Evolutionary conservation across 2,329 filamentous ascomycete genomes (phyloP), one percentile per base, ranked within the genome.

Genomic region (Pezicula rhizophila): DNA sequence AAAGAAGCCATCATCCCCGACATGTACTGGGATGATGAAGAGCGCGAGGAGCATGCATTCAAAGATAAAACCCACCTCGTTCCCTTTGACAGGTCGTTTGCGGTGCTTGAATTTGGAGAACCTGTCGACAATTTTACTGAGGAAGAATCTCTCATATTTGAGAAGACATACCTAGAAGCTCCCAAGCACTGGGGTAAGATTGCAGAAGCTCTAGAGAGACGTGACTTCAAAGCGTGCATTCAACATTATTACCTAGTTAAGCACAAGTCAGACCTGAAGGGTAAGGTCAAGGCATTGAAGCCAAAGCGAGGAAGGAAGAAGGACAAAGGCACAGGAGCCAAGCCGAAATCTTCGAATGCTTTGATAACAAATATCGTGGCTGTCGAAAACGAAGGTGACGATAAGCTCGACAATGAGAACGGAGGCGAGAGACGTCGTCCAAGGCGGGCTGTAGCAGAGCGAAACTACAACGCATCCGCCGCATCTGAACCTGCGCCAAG

Each of bases 181-280:
- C 85, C 87, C 0, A 93, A 93, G 73, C 87, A 90, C 61, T 93
- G 87, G 86, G 85, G 86, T 49, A 82, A 80, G 58, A 82, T 93
- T 50, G 85, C 87, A 5, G 80, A 85, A 50, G 75, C 76, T 20
- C 69, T 92, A 5, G 77, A 78, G 1, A 74, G 77, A 26, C 80
- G 87, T 20, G 82, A 87, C 59, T 90, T 89, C 66, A 84, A 85
- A 55, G 80, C 87, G 42, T 89, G 85, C 66, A 93, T 93, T 57
- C 85, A 89, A 62, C 89, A 91, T 66, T 93, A 93, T 67, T 93
- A 93, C 66, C 75, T 87, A 53, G 87, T 85, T 63, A 93, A 82
- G 69, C 85, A 85, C 68, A 76, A 82, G 42, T 78, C 82, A 38
- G 84, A 87, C 53, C 82, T 91, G 52, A 89, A 91, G 64, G 85